These are phyloP conservation scores for Penicillium psychrosexuale DNA, from an alignment of 2,329 filamentous ascomycete genomes.

Conservation along the genomic window DNA sequence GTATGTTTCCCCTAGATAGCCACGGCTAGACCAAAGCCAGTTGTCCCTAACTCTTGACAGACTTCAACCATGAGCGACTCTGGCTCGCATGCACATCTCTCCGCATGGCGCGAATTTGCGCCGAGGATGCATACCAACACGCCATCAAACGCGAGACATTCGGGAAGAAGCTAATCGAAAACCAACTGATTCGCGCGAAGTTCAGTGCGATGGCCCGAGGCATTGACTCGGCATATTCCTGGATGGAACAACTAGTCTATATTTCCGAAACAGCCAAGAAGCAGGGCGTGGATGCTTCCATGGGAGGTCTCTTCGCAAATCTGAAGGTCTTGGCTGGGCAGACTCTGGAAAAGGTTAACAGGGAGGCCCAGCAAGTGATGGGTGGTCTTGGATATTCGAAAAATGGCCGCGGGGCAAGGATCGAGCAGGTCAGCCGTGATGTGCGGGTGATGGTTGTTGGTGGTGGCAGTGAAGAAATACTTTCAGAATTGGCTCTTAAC, in stretches of 20 bases:
- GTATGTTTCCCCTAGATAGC: not conserved
- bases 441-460: conserved; percentile 54
- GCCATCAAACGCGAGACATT: conserved; percentile 55
- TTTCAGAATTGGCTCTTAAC: conserved; percentile 52
- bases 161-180: conserved; percentile 54
- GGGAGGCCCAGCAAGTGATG: conserved; percentile 56
- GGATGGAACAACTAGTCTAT: conserved; percentile 58
- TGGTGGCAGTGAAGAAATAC: conserved; percentile 56
- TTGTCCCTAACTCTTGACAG: conserved; percentile 8
- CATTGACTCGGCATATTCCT: conserved; percentile 57
- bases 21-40: too few relatives aligned
- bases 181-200: conserved; percentile 58
- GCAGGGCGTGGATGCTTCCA: conserved; percentile 13
- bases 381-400: conserved; percentile 54
- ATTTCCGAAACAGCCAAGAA: conserved; percentile 32
- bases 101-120: conserved; percentile 56
- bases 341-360: conserved; percentile 50
- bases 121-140: conserved; percentile 53
- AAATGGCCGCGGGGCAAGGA: conserved; percentile 46
- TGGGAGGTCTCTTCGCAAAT: conserved; percentile 24
- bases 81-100: conserved; percentile 57
- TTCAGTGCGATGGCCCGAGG: conserved; percentile 53
- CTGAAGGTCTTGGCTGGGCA: conserved; percentile 51
- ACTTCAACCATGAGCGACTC: conserved; percentile 60
- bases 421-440: conserved; percentile 56